Conservation (phyloP, 2,329 filamentous ascomycete genomes). For the Colletotrichum caudatum region DNA sequence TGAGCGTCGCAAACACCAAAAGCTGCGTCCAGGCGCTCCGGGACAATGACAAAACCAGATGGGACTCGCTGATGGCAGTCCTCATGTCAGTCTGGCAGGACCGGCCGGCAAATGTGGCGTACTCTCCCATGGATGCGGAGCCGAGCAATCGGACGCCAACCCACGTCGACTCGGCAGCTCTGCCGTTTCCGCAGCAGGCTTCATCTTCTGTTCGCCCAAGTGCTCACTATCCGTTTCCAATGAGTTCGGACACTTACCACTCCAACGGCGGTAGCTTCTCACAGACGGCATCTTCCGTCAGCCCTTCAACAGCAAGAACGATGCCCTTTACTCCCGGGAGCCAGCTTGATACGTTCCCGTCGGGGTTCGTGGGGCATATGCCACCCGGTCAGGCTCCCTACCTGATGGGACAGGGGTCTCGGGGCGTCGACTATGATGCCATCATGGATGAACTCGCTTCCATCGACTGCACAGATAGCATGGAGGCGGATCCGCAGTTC, state of each 20-base stretch:
- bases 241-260: slow-evolving; percentile 32
- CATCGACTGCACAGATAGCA: slow-evolving; percentile 61
- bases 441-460: slow-evolving; percentile 65
- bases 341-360: slow-evolving; percentile 37
- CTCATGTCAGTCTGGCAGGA: slow-evolving; percentile 48
- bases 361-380: slow-evolving; percentile 35
- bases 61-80: slow-evolving; percentile 47
- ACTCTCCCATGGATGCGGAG: slow-evolving; percentile 42
- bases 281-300: slow-evolving; percentile 34
- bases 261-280: slow-evolving; percentile 21
- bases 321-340: slow-evolving; percentile 41
- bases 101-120: slow-evolving; percentile 17
- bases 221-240: slow-evolving; percentile 26
- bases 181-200: slow-evolving; percentile 22
- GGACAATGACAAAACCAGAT: slow-evolving; percentile 51
- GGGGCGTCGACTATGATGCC: slow-evolving; percentile 61
- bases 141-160: slow-evolving; percentile 41
- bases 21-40: slow-evolving; percentile 49
- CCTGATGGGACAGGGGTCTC: slow-evolving; percentile 42
- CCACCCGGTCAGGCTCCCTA: slow-evolving; percentile 45
- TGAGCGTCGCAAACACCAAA: slow-evolving; percentile 53
- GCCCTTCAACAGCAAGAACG: slow-evolving; percentile 39
- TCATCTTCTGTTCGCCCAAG: slow-evolving; percentile 21
- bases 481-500: slow-evolving; percentile 70
- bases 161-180: slow-evolving; percentile 16